Evolutionary conservation across 2,329 filamentous ascomycete species (phyloP).

Genomic region (Sarocladium oryzae): DNA sequence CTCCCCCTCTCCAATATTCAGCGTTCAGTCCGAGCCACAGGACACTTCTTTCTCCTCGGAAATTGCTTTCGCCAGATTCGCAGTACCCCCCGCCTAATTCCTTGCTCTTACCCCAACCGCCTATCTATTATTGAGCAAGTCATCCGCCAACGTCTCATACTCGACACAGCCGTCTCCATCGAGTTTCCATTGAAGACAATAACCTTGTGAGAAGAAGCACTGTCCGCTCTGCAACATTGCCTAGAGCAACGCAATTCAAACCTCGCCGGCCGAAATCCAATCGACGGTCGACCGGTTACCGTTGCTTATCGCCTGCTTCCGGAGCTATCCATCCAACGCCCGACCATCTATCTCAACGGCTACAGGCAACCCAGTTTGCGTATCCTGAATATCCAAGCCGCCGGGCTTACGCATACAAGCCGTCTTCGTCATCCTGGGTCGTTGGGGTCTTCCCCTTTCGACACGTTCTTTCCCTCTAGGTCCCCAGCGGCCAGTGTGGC

Average conservation of each 20-base stretch:
- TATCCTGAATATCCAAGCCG: background rate
- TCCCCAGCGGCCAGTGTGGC: slow-evolving; percentile 4
- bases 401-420: slow-evolving; percentile 11
- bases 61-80: slow-evolving; percentile 12
- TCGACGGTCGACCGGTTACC: background rate
- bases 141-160: background rate
- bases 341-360: slow-evolving; percentile 1
- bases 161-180: background rate
- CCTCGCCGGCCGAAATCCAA: background rate
- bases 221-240: no score
- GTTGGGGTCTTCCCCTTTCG: slow-evolving; percentile 18
- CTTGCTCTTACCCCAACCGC: background rate
- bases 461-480: slow-evolving; percentile 10
- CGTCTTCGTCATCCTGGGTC: slow-evolving; percentile 17
- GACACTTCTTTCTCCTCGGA: slow-evolving; percentile 13
- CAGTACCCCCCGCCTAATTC: background rate
- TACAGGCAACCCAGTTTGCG: background rate
- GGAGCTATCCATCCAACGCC: background rate
- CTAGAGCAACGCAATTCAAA: slow-evolving; percentile 3
- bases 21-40: slow-evolving; percentile 3
- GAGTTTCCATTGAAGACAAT: no score
- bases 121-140: background rate
- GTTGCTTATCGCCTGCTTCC: background rate
- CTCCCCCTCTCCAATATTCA: slow-evolving; percentile 9
- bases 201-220: no score